phyloP scores from a whole-genome alignment of 768 basidiomycete genomes.

The Gloeopeniophorella convolvens region DNA sequence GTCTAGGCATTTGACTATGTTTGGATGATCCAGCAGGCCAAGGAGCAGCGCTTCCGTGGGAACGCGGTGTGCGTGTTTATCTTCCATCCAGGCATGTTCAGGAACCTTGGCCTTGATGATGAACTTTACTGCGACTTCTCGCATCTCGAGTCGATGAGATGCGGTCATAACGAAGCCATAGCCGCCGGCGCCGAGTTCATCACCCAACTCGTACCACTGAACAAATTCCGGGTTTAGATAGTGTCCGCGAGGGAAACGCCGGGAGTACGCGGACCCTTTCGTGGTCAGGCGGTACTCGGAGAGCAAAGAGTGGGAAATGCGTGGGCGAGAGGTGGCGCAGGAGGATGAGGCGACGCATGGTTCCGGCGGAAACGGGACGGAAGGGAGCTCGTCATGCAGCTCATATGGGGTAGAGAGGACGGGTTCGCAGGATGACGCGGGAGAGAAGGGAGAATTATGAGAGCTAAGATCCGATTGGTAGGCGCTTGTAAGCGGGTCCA shows the following conservation, averaged over 20 bases:
- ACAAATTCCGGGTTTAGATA: constrained; percentile 55
- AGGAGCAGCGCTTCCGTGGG: constrained; percentile 82
- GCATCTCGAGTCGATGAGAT: constrained; percentile 45
- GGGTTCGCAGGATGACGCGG: constrained; percentile 1
- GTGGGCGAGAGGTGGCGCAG: constrained; percentile 5
- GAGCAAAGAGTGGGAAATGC: background rate
- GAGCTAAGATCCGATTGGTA: constrained; percentile 9
- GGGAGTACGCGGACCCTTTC: constrained; percentile 34
- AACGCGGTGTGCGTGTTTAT: constrained; percentile 53
- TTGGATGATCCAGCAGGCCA: constrained; percentile 65
- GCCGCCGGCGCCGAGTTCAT: constrained; percentile 84
- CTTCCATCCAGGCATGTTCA: constrained; percentile 55
- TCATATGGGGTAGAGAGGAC: background rate
- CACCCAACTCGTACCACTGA: constrained; percentile 52
- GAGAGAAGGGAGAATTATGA: constrained; percentile 6
- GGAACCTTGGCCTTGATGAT: constrained; percentile 73
- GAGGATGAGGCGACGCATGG: background rate
- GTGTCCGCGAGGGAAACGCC: constrained; percentile 57
- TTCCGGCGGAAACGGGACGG: constrained; percentile 7
- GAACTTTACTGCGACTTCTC: constrained; percentile 92
- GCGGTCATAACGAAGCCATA: constrained; percentile 96
- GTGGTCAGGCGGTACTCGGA: constrained; percentile 12
- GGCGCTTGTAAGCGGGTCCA: constrained; percentile 2
- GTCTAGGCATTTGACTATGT: constrained; percentile 78
- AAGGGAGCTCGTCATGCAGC: constrained; percentile 7